These are phyloP conservation scores for Chionographis japonica DNA, from an alignment of 106 monocot genomes.

Conservation along the genomic window DNA sequence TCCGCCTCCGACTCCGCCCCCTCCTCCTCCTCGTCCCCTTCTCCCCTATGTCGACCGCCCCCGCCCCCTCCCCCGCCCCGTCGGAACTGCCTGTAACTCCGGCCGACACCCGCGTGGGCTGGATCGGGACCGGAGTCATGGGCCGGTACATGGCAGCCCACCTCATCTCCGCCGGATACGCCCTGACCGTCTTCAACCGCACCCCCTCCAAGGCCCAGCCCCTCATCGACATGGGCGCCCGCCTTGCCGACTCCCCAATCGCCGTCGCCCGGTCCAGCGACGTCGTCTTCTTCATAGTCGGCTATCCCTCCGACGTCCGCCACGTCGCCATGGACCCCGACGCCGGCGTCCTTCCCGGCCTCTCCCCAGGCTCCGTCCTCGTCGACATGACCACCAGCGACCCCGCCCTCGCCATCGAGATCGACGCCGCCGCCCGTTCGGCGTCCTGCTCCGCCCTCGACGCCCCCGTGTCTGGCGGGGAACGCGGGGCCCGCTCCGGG, in stretches of 20 bases:
- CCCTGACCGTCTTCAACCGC: constrained; percentile 88
- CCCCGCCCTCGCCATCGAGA: constrained; percentile 77
- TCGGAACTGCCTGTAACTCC: constrained; percentile 9
- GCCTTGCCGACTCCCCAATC: constrained; percentile 48
- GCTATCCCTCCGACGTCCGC: constrained; percentile 82
- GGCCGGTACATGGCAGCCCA: constrained; percentile 79
- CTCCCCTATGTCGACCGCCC: constrained; percentile 8
- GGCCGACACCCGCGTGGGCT: constrained; percentile 56
- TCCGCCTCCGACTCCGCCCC: constrained; percentile 1
- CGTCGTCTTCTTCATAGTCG: constrained; percentile 84
- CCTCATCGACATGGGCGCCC: constrained; percentile 59
- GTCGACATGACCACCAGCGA: constrained; percentile 95
- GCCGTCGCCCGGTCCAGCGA: constrained; percentile 54
- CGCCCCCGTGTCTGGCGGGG: constrained; percentile 93
- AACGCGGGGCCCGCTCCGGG: constrained; percentile 67
- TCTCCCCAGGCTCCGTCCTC: constrained; percentile 49
- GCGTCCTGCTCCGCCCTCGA: constrained; percentile 42
- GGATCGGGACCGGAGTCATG: constrained; percentile 92
- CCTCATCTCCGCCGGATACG: constrained; percentile 67
- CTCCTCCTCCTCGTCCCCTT: constrained; percentile 2
- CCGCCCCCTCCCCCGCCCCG: neutral
- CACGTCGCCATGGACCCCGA: constrained; percentile 43
- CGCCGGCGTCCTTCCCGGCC: constrained; percentile 42
- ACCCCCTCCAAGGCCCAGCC: constrained; percentile 65
- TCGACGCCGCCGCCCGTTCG: constrained; percentile 32